Evolutionary conservation across 768 basidiomycete species (phyloP), one percentile per base, ranked within the genome.

Genomic region (Pleurotus sapidus): DNA sequence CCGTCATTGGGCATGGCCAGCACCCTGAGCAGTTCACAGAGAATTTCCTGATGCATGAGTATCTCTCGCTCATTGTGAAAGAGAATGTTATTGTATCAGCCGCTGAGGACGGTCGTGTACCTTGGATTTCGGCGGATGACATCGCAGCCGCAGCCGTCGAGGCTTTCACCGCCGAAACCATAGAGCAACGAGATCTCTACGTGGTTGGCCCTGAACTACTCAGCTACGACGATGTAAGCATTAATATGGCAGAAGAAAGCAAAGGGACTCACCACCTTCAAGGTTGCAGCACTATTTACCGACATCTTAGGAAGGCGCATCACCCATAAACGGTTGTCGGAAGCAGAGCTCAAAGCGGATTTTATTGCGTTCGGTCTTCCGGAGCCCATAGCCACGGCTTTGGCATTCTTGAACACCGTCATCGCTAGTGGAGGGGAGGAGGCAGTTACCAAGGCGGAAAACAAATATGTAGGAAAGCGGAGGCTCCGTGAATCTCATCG

Each of bases 201-300:
- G 63, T 76, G 6, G 61, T 74, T 18, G 74, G 75, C 4, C 71
- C 73, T 0, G 68, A 72, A 12, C 43, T 70, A 2, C 62, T 65
- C 6, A 62, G 61, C 6, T 71, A 72, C 37, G 69, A 71, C 57
- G 62, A 73, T 60, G 74, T 72, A 27, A 49, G 61, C 45, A 3
- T n/a, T 30, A 11, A 3, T 1, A 17, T 27, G 5, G 11, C 17
- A 14, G 45, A 12, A 1, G 49, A 12, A 12, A 8, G 3, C 23
- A 12, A 39, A 25, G 7, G 14, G 24, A 45, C 17, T 38, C 5
- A 20, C 43, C 1, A 11, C 7, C 34, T 23, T 14, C 11, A 73
- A 73, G 71, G 64, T 65, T 6, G 69, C 69, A 2, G 53, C 37
- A 18, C 56, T 69, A 20, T 55, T 73, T 30, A 70, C 56, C 20